Conservation (phyloP, 768 basidiomycete species). For the Macrolepiota fuliginosa region DNA sequence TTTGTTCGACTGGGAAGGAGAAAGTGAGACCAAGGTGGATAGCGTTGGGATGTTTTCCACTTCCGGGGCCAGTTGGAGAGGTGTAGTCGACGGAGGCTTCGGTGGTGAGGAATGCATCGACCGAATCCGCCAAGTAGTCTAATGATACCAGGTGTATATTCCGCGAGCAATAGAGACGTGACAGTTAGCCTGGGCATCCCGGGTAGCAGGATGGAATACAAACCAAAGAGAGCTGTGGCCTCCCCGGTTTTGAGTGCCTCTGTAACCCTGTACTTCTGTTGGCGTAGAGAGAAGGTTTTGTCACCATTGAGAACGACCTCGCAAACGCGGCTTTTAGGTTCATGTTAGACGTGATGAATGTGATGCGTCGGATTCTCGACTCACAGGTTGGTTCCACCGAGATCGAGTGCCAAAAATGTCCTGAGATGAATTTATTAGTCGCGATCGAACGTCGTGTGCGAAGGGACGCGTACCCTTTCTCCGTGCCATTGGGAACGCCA, state of each 20-base stretch:
- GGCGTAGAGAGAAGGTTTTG: constrained; percentile 83
- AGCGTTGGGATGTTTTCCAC: constrained; percentile 24
- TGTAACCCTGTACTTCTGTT: constrained; percentile 97
- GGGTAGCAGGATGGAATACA: constrained; percentile 12
- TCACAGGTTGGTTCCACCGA: constrained; percentile 97
- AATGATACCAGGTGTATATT: constrained; percentile 2
- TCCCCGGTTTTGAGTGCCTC: constrained; percentile 93
- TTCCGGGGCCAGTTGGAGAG: constrained; percentile 20
- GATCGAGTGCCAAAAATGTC: constrained; percentile 93
- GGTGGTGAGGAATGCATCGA: constrained; percentile 88
- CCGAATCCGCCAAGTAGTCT: constrained; percentile 98
- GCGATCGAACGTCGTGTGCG: constrained; percentile 5
- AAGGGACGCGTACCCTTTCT: constrained; percentile 69
- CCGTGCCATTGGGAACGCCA: constrained; percentile 91
- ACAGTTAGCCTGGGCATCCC: neutral
- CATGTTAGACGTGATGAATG: constrained; percentile 12
- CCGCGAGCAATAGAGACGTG: constrained; percentile 4
- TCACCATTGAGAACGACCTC: constrained; percentile 90
- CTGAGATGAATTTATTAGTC: constrained; percentile 38
- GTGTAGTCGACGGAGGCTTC: constrained; percentile 45
- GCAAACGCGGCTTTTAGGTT: constrained; percentile 77
- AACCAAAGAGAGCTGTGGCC: constrained; percentile 84
- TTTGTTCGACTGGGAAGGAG: constrained; percentile 97
- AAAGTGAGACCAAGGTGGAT: constrained; percentile 88
- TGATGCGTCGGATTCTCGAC: constrained; percentile 23